These are phyloP conservation scores for Eudorina sp. DNA, from an alignment of 139 green algal species.

Conservation along the genomic window DNA sequence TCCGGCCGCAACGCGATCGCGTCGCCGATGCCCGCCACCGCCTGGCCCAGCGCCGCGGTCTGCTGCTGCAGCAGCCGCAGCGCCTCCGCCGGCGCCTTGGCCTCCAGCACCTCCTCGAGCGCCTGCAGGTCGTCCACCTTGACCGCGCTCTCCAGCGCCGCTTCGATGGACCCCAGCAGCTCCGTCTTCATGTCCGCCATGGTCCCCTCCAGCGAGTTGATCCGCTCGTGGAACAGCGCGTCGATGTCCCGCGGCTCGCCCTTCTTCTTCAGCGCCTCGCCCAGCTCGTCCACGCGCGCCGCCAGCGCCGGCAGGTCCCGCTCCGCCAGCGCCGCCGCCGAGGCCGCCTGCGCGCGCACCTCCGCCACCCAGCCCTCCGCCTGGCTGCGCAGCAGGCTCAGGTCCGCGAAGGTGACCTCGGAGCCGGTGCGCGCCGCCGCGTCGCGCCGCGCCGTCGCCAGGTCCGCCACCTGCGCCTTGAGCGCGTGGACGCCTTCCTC, in stretches of 20 bases:
- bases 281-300: conserved; percentile 36
- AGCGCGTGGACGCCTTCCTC: conserved; percentile 14
- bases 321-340: conserved; percentile 7
- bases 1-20: conserved; percentile 51
- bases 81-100: conserved; percentile 14
- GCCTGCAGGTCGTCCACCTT: conserved; percentile 50
- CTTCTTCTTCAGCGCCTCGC: conserved; percentile 35
- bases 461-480: conserved; percentile 21
- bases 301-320: conserved; percentile 29
- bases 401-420: conserved; percentile 60
- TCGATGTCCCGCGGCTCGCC: conserved; percentile 62
- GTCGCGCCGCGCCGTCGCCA: background rate
- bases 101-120: conserved; percentile 48
- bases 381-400: conserved; percentile 38
- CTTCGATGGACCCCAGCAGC: background rate
- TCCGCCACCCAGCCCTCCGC: conserved; percentile 35
- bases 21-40: conserved; percentile 47
- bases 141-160: conserved; percentile 47
- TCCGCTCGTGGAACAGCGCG: conserved; percentile 60
- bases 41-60: conserved; percentile 44
- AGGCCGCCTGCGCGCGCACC: background rate
- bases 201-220: conserved; percentile 49
- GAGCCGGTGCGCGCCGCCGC: conserved; percentile 6
- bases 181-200: conserved; percentile 37
- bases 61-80: conserved; percentile 55